Evolutionary conservation across 345 rosid species (phyloP), one percentile per base, ranked within the genome.

Genomic region (Microcos paniculata): DNA sequence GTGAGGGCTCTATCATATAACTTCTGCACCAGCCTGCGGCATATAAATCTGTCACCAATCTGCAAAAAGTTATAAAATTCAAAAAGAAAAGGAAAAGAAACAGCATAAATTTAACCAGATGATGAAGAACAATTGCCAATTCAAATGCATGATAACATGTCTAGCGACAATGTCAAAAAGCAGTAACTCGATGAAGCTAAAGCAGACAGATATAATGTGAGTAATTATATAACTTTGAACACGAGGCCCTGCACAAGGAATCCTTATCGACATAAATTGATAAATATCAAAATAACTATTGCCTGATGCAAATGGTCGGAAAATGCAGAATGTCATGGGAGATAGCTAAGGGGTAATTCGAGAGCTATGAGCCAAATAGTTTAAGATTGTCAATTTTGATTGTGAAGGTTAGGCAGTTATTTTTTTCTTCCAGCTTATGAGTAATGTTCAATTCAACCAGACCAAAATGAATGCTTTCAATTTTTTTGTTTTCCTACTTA

Each of bases 21-120:
- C 79, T 85, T 92, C 84, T 94, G 98, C 79, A 90, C 64, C 58
- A 88, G 83, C 62, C 78, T 83, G 55, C 97, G 88, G 79, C 87
- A 78, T 72, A 94, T 91, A 79, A 90, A 94, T 82, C 97, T 88
- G 81, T 91, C 97, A 56, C 92, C 97, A 71, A 94, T 87, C 98
- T 94, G 89, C 83, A 80, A 81, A 71, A 80, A n/a, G n/a, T n/a
- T 30, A 49, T 26, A 7, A 52, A n/a, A 71, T 58, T 3, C 49
- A 13, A 55, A 49, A 75, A n/a, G 23, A 53, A 7, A 51, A 40
- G 35, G 11, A n/a, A 4, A 51, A 70, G 38, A 5, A 62, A 74
- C 21, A 30, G 15, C 62, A 45, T 31, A 31, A 18, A 57, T 21
- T 23, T 35, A 49, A 55, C 40, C 30, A 11, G 28, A 31, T 69